Conservation (phyloP, 805 yeast species). For the Candida loeiensis region DNA sequence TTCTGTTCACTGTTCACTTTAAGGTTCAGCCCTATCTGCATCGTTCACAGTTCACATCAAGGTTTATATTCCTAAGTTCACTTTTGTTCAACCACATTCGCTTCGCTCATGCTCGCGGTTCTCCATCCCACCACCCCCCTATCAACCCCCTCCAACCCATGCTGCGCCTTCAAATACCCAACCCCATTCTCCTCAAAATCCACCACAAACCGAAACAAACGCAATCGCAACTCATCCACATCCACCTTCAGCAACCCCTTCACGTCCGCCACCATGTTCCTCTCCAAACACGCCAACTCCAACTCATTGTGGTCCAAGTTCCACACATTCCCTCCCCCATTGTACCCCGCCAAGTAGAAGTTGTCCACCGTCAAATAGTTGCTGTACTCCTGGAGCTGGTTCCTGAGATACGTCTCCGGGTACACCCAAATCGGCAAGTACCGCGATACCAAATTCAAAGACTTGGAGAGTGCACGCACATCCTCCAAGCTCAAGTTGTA, state of each 20-base stretch:
- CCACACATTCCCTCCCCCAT: conserved; percentile 42
- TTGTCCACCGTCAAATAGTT: conserved; percentile 53
- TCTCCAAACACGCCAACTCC: conserved; percentile 49
- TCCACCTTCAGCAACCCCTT: conserved; percentile 16
- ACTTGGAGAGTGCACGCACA: conserved; percentile 31
- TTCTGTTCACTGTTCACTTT: no score
- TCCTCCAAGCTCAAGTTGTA: conserved; percentile 41
- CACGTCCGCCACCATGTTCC: conserved; percentile 47
- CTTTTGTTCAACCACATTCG: no score
- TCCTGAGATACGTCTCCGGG: conserved; percentile 36
- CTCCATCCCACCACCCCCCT: neutral
- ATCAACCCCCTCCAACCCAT: conserved; percentile 9
- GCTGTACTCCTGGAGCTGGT: conserved; percentile 34
- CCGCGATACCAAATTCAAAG: conserved; percentile 37
- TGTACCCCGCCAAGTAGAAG: conserved; percentile 37
- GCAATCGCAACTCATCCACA: conserved; percentile 30
- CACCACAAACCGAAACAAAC: conserved; percentile 38
- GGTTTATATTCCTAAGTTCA: no score
- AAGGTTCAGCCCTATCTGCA: no score
- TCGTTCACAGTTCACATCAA: no score
- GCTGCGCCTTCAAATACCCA: conserved; percentile 33
- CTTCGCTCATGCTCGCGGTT: neutral
- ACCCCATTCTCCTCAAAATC: conserved; percentile 40
- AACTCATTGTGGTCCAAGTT: conserved; percentile 48
- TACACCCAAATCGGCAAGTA: conserved; percentile 38